Evolutionary conservation across 306 rosid genomes (phyloP).

Genomic region (Parietaria judaica): DNA sequence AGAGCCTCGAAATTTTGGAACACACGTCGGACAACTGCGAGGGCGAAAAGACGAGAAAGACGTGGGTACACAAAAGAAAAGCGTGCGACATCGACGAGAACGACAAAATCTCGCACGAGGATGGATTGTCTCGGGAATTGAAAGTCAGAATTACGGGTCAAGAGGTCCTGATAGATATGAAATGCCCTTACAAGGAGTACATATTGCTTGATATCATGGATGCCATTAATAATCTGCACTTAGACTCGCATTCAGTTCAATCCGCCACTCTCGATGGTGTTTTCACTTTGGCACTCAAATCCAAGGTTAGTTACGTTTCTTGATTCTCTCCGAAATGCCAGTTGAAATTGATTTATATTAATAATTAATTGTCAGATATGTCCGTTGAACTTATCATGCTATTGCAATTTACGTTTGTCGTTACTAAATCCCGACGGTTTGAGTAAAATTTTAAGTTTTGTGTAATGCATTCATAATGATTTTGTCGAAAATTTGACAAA

Average conservation of each 20-base stretch:
- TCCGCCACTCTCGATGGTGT: constrained; percentile 58
- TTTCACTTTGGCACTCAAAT: constrained; percentile 54
- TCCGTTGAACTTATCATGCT: too few species aligned
- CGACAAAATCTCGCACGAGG: constrained; percentile 23
- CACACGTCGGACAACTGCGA: constrained; percentile 58
- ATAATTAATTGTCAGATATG: too few species aligned
- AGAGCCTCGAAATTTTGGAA: constrained; percentile 35
- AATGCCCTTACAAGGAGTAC: constrained; percentile 68
- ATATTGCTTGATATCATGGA: constrained; percentile 69
- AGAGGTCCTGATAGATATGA: constrained; percentile 63
- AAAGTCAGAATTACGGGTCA: constrained; percentile 49
- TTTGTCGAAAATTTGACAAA: too few species aligned
- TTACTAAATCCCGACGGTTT: too few species aligned
- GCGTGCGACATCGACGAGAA: constrained; percentile 43
- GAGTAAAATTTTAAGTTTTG: too few species aligned
- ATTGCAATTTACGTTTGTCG: too few species aligned
- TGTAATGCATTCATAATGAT: too few species aligned
- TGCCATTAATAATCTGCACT: constrained; percentile 50
- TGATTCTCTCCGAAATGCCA: too few species aligned
- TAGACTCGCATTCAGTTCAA: constrained; percentile 63
- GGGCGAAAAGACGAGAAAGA: constrained; percentile 28
- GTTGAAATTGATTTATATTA: too few species aligned
- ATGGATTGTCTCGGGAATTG: constrained; percentile 34
- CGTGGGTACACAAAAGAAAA: constrained; percentile 59
- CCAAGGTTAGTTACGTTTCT: constrained; percentile 48